A percentile compares a stretch with the other conserved stretches of the same genome.
Conservation (phyloP, 257 asterid genomes). For the Cordia subcordata region DNA sequence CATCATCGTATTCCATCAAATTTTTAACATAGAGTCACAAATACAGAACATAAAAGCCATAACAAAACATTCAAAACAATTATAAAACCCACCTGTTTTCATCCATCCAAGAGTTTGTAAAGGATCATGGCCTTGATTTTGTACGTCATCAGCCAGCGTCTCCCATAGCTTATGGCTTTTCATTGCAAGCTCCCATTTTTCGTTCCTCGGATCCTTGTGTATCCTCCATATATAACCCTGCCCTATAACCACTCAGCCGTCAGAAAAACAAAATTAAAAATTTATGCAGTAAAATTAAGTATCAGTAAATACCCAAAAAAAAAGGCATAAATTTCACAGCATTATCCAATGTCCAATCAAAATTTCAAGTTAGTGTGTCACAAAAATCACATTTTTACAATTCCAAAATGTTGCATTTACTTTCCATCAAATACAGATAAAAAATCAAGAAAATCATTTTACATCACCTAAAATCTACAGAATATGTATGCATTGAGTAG, state of each 20-base stretch:
- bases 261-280: not conserved
- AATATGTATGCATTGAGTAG: not conserved
- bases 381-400: no score
- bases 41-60: not conserved
- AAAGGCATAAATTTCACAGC: no score
- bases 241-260: constrained; percentile 43
- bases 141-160: constrained; percentile 51
- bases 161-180: constrained; percentile 87
- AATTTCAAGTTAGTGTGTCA: no score
- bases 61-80: not conserved
- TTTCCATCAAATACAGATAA: no score
- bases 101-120: constrained; percentile 76
- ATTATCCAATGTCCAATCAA: no score
- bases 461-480: no score
- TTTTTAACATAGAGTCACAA: no score
- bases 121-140: constrained; percentile 70
- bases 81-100: constrained; percentile 57
- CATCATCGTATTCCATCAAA: no score
- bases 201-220: constrained; percentile 67
- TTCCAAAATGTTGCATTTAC: no score
- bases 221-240: constrained; percentile 97
- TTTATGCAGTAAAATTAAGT: no score
- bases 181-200: constrained; percentile 74
- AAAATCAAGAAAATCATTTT: no score
- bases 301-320: no score